Conservation (phyloP, 345 rosid species). For the Durio zibethinus region DNA sequence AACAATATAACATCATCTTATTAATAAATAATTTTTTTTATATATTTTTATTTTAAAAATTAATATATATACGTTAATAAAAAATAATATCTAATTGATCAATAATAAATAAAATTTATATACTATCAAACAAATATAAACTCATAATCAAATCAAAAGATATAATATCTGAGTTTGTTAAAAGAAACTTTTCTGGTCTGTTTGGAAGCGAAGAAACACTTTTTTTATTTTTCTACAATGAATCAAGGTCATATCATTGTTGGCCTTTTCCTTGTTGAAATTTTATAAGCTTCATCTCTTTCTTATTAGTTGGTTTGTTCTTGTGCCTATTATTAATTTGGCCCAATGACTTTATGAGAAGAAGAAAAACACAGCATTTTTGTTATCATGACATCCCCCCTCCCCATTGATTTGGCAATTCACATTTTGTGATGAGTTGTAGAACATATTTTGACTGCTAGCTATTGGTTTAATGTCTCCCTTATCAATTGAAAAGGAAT, state of each 20-base stretch:
- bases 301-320: slow-evolving; percentile 23
- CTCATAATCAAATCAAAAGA: not conserved
- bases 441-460: not conserved
- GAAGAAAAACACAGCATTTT: not conserved
- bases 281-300: slow-evolving; percentile 15
- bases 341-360: not conserved
- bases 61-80: no score
- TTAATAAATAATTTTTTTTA: no score
- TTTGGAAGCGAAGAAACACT: slow-evolving; percentile 26
- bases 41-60: no score
- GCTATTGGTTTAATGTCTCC: not conserved
- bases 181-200: slow-evolving; percentile 16
- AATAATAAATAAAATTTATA: no score
- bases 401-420: not conserved
- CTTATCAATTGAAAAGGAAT: not conserved
- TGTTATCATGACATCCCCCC: no score
- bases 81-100: no score
- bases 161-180: not conserved
- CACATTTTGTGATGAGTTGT: not conserved
- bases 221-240: slow-evolving; percentile 11
- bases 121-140: no score
- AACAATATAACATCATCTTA: no score
- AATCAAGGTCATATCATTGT: slow-evolving; percentile 27
- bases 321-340: not conserved
- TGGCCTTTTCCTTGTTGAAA: slow-evolving; percentile 24